A percentile compares a stretch with the other conserved stretches of the same genome.
These are phyloP conservation scores for Plasmodium billcollinsi DNA, from an alignment of 169 alveolate species.

Conservation along the genomic window DNA sequence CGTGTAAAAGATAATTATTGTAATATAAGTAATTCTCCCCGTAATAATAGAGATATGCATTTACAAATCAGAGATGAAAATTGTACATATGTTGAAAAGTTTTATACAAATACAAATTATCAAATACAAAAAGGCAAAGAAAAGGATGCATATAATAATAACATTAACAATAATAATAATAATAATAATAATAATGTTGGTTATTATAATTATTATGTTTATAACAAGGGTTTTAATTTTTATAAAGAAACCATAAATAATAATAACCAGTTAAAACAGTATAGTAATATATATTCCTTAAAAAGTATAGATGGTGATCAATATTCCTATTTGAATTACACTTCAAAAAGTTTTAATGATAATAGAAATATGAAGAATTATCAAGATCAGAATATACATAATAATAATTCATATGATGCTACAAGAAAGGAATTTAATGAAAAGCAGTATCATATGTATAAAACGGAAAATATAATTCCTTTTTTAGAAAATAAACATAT, in stretches of 20 bases:
- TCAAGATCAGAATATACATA: background rate
- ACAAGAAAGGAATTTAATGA: constrained; percentile 7
- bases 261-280: constrained; percentile 18
- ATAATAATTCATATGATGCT: background rate
- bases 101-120: background rate
- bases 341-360: constrained; percentile 13
- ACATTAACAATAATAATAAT: background rate
- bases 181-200: background rate
- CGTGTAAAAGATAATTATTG: constrained; percentile 2
- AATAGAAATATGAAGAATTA: constrained; percentile 10
- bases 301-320: constrained; percentile 13
- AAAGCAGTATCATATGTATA: background rate
- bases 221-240: too few species aligned
- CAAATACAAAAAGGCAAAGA: constrained; percentile 7
- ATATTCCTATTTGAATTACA: constrained; percentile 30
- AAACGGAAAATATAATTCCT: constrained; percentile 7
- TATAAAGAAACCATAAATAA: constrained; percentile 3
- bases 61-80: constrained; percentile 7
- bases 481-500: constrained; percentile 3
- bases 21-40: constrained; percentile 4
- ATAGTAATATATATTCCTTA: constrained; percentile 25
- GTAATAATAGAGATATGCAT: constrained; percentile 7
- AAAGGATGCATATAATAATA: background rate
- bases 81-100: constrained; percentile 3
- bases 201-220: background rate